A percentile compares a stretch with the other conserved stretches of the same genome.
Conservation (phyloP, 1,139 yeast species). For the Geotrichum aggregatum region DNA sequence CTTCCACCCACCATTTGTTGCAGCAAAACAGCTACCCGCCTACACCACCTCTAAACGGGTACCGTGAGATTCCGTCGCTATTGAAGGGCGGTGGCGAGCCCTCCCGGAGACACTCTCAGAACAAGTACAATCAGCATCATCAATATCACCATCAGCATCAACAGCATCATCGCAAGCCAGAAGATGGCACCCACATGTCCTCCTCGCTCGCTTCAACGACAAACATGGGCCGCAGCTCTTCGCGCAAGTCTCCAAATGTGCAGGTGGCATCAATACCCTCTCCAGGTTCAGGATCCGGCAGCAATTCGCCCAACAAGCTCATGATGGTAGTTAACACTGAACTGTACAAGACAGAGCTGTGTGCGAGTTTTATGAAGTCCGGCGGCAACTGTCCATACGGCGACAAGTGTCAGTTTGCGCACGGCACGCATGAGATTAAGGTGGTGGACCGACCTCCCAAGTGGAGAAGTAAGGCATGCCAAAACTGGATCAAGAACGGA, state of each 20-base stretch:
- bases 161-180: constrained; percentile 15
- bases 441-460: constrained; percentile 70
- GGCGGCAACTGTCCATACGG: constrained; percentile 81
- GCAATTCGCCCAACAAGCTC: constrained; percentile 15
- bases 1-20: constrained; percentile 5
- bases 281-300: constrained; percentile 23
- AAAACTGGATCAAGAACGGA: constrained; percentile 80
- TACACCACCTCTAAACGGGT: constrained; percentile 11
- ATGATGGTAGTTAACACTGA: constrained; percentile 52
- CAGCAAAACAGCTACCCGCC: constrained; percentile 14
- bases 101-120: no score
- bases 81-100: not conserved
- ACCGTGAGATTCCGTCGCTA: not conserved
- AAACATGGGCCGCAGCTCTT: constrained; percentile 18
- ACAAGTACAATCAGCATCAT: not conserved
- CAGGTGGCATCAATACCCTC: not conserved
- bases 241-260: constrained; percentile 15
- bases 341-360: constrained; percentile 84
- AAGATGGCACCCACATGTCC: constrained; percentile 1
- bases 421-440: constrained; percentile 75
- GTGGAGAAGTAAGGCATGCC: constrained; percentile 90
- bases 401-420: constrained; percentile 90
- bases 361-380: constrained; percentile 69
- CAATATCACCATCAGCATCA: constrained; percentile 8
- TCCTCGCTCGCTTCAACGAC: not conserved